Conservation (phyloP, 2,329 filamentous ascomycete genomes). For the Didymella glomerata region DNA sequence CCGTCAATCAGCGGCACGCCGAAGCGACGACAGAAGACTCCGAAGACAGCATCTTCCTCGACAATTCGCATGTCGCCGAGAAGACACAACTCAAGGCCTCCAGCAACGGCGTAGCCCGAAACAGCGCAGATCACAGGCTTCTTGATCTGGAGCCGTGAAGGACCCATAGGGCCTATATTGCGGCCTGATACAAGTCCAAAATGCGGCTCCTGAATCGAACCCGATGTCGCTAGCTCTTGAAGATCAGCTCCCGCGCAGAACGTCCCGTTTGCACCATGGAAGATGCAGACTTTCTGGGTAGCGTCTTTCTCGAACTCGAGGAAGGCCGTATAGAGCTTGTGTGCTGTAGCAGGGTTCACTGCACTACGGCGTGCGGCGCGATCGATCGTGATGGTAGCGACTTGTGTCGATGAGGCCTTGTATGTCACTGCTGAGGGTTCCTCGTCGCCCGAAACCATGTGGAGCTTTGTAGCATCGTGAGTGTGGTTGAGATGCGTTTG, state of each 20-base stretch:
- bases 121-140: constrained; percentile 65
- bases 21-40: constrained; percentile 64
- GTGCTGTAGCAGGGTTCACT: constrained; percentile 59
- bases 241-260: constrained; percentile 66
- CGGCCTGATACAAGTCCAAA: constrained; percentile 46
- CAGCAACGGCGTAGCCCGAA: constrained; percentile 63
- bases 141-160: constrained; percentile 58
- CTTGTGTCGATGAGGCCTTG: constrained; percentile 47
- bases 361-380: constrained; percentile 62
- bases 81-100: constrained; percentile 62
- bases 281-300: constrained; percentile 62
- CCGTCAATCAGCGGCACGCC: constrained; percentile 63
- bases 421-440: constrained; percentile 31
- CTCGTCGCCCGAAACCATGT: neutral
- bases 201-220: constrained; percentile 26
- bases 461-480: neutral
- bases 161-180: constrained; percentile 61
- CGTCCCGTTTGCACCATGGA: constrained; percentile 57
- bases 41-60: constrained; percentile 63
- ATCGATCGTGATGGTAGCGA: constrained; percentile 65
- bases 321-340: constrained; percentile 59
- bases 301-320: constrained; percentile 60
- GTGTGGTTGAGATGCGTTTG: neutral
- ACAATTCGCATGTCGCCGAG: constrained; percentile 63
- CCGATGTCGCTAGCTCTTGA: constrained; percentile 51